Conservation (phyloP, 371 early-diverging fungal genomes). For the Blakeslea trispora region DNA sequence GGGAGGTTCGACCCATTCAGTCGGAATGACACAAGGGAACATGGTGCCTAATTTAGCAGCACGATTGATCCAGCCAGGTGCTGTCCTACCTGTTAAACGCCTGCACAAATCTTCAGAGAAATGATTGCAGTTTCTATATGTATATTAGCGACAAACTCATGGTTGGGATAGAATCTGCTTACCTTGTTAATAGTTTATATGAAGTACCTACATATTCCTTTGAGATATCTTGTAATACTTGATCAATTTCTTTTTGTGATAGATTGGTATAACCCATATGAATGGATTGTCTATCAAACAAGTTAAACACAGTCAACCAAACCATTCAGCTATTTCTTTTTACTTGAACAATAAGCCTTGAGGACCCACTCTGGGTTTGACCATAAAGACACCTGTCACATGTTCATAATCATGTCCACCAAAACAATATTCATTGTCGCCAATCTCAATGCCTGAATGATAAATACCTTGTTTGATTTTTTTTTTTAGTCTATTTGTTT, state of each 20-base stretch:
- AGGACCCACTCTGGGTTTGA: conserved; percentile 58
- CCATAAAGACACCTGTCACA: conserved; percentile 65
- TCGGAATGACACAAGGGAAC: conserved; percentile 70
- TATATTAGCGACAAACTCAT: background rate
- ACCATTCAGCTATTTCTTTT: conserved; percentile 5
- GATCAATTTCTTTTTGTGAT: conserved; percentile 48
- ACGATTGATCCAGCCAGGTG: conserved; percentile 71
- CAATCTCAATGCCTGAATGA: conserved; percentile 67
- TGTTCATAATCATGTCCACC: conserved; percentile 64
- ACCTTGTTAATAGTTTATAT: conserved; percentile 64
- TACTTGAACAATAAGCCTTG: conserved; percentile 65
- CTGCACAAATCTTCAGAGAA: conserved; percentile 60
- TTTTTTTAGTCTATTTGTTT: no score
- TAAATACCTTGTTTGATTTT: no score
- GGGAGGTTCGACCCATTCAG: conserved; percentile 69
- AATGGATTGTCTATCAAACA: conserved; percentile 53
- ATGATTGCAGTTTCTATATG: conserved; percentile 66
- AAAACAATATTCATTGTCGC: conserved; percentile 65
- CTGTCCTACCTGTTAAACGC: conserved; percentile 54
- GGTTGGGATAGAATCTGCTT: background rate
- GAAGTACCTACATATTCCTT: conserved; percentile 58
- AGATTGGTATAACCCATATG: conserved; percentile 56
- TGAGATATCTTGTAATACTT: conserved; percentile 53
- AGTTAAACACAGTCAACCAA: background rate
- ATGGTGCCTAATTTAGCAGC: conserved; percentile 67